These are phyloP conservation scores for Heliocybe sulcata DNA, from an alignment of 1,284 basidiomycete genomes.

Conservation along the genomic window DNA sequence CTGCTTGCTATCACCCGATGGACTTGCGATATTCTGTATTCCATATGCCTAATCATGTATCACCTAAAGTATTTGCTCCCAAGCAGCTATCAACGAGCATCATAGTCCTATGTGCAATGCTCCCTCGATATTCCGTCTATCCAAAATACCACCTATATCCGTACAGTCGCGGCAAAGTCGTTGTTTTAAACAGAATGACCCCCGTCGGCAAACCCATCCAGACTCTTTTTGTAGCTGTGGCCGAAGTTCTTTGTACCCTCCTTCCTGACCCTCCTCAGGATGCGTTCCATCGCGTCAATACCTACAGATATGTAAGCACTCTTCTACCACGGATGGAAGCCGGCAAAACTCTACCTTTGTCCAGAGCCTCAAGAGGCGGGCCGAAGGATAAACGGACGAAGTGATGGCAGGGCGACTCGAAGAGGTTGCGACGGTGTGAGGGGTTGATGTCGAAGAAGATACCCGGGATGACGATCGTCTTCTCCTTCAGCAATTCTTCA, in stretches of 20 bases:
- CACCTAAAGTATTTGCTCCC: background rate
- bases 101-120: background rate
- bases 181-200: background rate
- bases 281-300: slow-evolving; percentile 78
- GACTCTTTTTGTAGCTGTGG: slow-evolving; percentile 58
- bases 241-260: slow-evolving; percentile 56
- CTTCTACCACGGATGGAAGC: too few species aligned
- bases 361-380: slow-evolving; percentile 76
- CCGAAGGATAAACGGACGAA: slow-evolving; percentile 87
- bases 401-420: slow-evolving; percentile 88
- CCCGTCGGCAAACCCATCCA: slow-evolving; percentile 25
- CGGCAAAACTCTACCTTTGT: slow-evolving; percentile 50
- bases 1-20: too few species aligned
- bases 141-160: too few species aligned
- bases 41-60: too few species aligned
- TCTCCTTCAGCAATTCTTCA: slow-evolving; percentile 88
- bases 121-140: too few species aligned
- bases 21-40: too few species aligned
- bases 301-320: slow-evolving; percentile 28
- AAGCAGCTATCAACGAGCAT: background rate
- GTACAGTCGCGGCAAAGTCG: background rate
- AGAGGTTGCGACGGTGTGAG: slow-evolving; percentile 77
- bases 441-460: slow-evolving; percentile 92
- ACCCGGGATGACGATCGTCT: slow-evolving; percentile 84
- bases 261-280: slow-evolving; percentile 65